A percentile compares a stretch with the other conserved stretches of the same genome.
Evolutionary conservation across 116 monocot species (phyloP).

Genomic region (Cymodocea nodosa): DNA sequence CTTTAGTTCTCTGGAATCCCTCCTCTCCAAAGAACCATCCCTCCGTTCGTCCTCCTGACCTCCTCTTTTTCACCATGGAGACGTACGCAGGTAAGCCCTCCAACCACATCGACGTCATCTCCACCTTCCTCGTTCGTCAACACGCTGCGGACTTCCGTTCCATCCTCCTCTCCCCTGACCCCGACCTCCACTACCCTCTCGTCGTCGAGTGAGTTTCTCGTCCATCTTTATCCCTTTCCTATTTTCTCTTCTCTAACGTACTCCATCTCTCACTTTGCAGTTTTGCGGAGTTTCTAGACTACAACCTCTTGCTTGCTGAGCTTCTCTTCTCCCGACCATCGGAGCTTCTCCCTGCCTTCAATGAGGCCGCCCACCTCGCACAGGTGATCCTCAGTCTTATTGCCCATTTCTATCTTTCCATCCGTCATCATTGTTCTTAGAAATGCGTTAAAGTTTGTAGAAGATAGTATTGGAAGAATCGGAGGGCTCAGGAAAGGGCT

Average conservation of each 20-base stretch:
- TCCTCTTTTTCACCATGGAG: background rate
- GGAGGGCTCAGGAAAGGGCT: conserved; percentile 16
- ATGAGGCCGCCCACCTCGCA: conserved; percentile 36
- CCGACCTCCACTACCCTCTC: conserved; percentile 67
- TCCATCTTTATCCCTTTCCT: background rate
- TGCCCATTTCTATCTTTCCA: background rate
- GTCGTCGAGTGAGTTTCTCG: conserved; percentile 42
- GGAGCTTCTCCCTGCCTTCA: conserved; percentile 41
- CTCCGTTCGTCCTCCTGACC: background rate
- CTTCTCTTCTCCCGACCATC: conserved; percentile 44
- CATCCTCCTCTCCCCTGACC: conserved; percentile 53
- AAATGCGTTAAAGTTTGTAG: conserved; percentile 11
- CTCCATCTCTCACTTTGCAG: conserved; percentile 14
- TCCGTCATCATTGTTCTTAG: background rate
- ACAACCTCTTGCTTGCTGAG: conserved; percentile 46
- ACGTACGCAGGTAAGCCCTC: background rate
- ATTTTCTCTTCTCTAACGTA: background rate
- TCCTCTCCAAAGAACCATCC: background rate
- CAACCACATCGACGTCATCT: conserved; percentile 19
- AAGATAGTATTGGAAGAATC: conserved; percentile 25
- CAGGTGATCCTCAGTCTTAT: conserved; percentile 25
- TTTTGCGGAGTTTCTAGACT: conserved; percentile 67
- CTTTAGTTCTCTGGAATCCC: no score
- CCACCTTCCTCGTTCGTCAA: conserved; percentile 52
- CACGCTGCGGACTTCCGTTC: conserved; percentile 54